Evolutionary conservation across 257 asterid genomes (phyloP).

Genomic region (Verbascum thapsus): DNA sequence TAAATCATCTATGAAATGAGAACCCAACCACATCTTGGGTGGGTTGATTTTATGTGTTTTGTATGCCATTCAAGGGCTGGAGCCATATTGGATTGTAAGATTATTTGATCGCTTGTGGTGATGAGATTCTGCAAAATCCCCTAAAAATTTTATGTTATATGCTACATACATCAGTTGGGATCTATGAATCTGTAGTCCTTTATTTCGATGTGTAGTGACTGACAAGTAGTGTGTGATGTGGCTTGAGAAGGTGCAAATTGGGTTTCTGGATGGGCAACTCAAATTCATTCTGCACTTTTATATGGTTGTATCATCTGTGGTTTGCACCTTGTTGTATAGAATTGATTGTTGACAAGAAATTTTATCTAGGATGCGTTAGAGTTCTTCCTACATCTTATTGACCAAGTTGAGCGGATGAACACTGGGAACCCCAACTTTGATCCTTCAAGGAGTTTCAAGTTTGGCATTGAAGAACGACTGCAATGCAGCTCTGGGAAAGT

Average conservation of each 20-base stretch:
- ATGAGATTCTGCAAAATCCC: slow-evolving; percentile 18
- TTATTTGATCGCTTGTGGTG: background rate
- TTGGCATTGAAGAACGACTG: slow-evolving; percentile 93
- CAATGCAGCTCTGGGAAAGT: slow-evolving; percentile 91
- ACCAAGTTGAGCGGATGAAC: slow-evolving; percentile 85
- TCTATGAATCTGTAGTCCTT: slow-evolving; percentile 18
- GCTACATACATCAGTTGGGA: slow-evolving; percentile 10
- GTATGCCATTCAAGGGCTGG: slow-evolving; percentile 15
- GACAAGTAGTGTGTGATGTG: slow-evolving; percentile 5
- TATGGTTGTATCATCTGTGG: slow-evolving; percentile 10
- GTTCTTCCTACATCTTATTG: slow-evolving; percentile 93
- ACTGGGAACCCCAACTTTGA: slow-evolving; percentile 59
- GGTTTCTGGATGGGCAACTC: slow-evolving; percentile 14
- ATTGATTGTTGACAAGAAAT: slow-evolving; percentile 31
- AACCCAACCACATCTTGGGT: slow-evolving; percentile 1
- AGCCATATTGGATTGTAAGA: slow-evolving; percentile 1
- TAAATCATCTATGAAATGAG: slow-evolving; percentile 16
- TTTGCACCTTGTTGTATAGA: slow-evolving; percentile 17
- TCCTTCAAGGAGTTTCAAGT: slow-evolving; percentile 92
- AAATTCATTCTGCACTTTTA: slow-evolving; percentile 13
- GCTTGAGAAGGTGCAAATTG: slow-evolving; percentile 10
- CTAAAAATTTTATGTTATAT: slow-evolving; percentile 4
- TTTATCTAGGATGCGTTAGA: slow-evolving; percentile 84
- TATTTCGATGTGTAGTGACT: slow-evolving; percentile 20
- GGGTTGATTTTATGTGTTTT: slow-evolving; percentile 14